Evolutionary conservation across 768 basidiomycete species (phyloP), one percentile per base, ranked within the genome.

Genomic region (Neoboletus subvelutipes): DNA sequence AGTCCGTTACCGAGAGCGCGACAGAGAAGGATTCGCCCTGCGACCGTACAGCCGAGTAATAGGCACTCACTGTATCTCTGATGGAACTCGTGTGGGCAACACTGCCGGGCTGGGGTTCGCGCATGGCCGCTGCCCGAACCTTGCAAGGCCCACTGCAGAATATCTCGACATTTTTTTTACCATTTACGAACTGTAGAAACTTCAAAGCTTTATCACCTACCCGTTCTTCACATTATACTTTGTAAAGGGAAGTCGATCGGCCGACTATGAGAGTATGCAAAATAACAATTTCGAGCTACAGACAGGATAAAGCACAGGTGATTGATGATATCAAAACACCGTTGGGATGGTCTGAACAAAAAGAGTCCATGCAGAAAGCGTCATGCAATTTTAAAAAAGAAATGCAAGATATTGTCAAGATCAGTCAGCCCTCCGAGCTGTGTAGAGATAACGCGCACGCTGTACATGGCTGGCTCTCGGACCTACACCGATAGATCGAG

Each of bases 401-500:
- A 50, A 22, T 4, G 15, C 28, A 36, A 46, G 20, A 50, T 53
- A 39, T 20, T 20, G 18, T 36, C 20, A 48, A 46, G 34, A 52
- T 37, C 36, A n/a, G n/a, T 45, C n/a, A 17, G 18, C n/a, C 29
- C 17, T 17, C 9, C 47, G 34, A 18, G 18, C 15, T 3, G 31
- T 17, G 13, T 48, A 5, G 31, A 18, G 46, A 26, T 24, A 33
- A 40, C 33, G 10, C 34, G n/a, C 8, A n/a, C 34, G 46, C 20
- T 2, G 48, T 33, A 26, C 24, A 26, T 26, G 48, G 20, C 34
- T 10, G 17, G 56, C 7, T 18, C 28, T 51, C 37, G 5, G 28
- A 26, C 4, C 24, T 58, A 71, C 17, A 29, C 58, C 1, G 64
- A 62, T 37, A 83, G 57, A 54, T 84, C 77, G n/a, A 86, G 62